A percentile compares a stretch with the other conserved stretches of the same genome.
Evolutionary conservation across 2,329 filamentous ascomycete species (phyloP).

Genomic region (Diaporthe sp.): DNA sequence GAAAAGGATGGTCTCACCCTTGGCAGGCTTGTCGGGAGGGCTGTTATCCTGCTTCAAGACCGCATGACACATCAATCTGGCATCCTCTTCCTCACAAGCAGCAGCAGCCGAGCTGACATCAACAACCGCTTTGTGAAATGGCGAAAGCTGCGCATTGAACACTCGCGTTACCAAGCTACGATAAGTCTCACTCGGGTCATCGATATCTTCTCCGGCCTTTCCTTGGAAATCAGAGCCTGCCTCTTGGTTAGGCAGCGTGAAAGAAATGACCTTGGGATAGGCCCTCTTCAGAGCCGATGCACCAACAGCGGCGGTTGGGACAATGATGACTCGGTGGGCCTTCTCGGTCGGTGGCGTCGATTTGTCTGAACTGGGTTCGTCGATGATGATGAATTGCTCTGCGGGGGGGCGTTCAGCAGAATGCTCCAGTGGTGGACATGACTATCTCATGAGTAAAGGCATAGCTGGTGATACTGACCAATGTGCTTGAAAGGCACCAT

Average conservation of each 20-base stretch:
- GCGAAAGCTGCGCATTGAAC: background rate
- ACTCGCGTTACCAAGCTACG: background rate
- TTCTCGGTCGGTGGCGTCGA: fast-evolving
- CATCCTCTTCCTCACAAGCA: too few relatives aligned
- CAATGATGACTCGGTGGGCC: background rate
- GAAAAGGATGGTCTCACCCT: background rate
- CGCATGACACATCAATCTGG: background rate
- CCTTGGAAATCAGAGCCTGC: background rate
- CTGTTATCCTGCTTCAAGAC: background rate
- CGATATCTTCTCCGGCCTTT: background rate
- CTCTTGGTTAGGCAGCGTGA: background rate
- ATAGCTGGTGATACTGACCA: background rate
- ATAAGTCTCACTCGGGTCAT: background rate
- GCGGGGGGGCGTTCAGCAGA: background rate
- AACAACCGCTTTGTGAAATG: background rate
- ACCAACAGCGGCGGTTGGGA: slow-evolving; percentile 1
- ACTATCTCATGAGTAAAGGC: too few relatives aligned
- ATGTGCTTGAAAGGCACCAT: background rate
- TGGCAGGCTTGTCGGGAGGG: background rate
- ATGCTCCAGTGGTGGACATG: background rate
- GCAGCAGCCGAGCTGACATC: background rate
- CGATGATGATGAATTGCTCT: slow-evolving; percentile 7
- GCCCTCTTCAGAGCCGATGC: background rate
- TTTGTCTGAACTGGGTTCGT: fast-evolving
- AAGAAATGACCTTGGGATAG: background rate